Evolutionary conservation across 176 grass and related monocot genomes (phyloP).

Genomic region (Oryza rufipogon): DNA sequence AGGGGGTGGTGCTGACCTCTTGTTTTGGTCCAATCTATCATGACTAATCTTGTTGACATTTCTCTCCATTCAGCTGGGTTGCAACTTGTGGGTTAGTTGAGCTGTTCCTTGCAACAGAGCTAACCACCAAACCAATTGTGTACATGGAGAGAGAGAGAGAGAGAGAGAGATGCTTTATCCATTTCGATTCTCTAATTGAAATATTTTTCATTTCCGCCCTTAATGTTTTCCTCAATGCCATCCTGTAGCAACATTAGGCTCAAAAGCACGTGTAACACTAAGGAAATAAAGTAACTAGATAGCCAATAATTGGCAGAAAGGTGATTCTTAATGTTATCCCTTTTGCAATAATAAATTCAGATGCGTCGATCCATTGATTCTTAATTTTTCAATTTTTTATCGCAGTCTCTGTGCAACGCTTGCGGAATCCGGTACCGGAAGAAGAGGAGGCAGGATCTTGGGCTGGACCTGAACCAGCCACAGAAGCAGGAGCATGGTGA

Average conservation of each 20-base stretch:
- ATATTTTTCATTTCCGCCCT: conserved; percentile 6
- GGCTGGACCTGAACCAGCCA: conserved; percentile 48
- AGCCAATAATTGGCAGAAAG: not conserved
- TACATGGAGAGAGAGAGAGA: not conserved
- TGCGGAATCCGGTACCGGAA: conserved; percentile 93
- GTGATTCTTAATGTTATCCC: not conserved
- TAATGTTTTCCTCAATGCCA: not conserved
- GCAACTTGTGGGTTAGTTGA: conserved; percentile 51
- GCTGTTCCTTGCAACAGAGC: conserved; percentile 51
- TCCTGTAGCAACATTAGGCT: conserved; percentile 2
- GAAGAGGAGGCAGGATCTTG: conserved; percentile 65
- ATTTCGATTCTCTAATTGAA: conserved; percentile 37
- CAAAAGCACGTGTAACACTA: not conserved
- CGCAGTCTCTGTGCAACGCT: conserved; percentile 84
- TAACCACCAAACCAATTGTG: conserved; percentile 48
- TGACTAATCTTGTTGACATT: conserved; percentile 41
- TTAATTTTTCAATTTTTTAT: not conserved
- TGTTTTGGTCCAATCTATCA: conserved; percentile 40
- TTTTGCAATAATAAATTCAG: not conserved
- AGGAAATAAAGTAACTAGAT: not conserved
- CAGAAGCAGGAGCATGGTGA: conserved; percentile 20
- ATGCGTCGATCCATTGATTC: not conserved
- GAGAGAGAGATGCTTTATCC: conserved; percentile 48
- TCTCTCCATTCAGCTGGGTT: conserved; percentile 29
- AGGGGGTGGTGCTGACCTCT: not conserved